A percentile compares a stretch with the other conserved stretches of the same genome.
Conservation (phyloP, 2,329 filamentous ascomycete species). For the Alternaria brassicicola region DNA sequence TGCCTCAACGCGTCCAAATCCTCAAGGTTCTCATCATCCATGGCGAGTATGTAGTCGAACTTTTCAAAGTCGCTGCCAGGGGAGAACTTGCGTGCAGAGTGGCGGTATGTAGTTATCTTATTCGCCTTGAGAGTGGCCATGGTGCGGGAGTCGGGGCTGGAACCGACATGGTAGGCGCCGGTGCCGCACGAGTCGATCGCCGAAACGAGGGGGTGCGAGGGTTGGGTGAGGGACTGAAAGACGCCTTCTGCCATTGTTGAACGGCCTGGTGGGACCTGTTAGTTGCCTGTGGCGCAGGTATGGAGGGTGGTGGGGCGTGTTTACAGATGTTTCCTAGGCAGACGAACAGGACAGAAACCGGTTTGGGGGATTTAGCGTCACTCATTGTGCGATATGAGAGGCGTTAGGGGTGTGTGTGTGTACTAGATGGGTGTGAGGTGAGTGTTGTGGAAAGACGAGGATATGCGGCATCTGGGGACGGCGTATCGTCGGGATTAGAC, state of each 20-base stretch:
- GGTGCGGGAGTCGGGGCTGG: constrained; percentile 80
- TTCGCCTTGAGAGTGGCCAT: constrained; percentile 76
- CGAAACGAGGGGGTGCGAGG: constrained; percentile 60
- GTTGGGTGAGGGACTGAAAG: constrained; percentile 72
- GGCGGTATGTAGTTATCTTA: constrained; percentile 77
- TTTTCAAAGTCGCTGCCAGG: constrained; percentile 73
- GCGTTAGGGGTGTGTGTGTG: background rate
- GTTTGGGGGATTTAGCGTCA: constrained; percentile 26
- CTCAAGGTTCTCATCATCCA: constrained; percentile 83
- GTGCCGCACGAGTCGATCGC: constrained; percentile 90
- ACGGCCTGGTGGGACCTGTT: constrained; percentile 53
- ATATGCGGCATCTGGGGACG: background rate
- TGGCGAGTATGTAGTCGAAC: constrained; percentile 94
- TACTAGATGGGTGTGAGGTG: background rate
- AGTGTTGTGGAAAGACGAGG: background rate
- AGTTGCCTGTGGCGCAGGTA: background rate
- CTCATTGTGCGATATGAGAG: constrained; percentile 4
- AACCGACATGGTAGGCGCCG: constrained; percentile 81
- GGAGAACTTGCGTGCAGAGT: constrained; percentile 75
- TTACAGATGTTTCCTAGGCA: constrained; percentile 95
- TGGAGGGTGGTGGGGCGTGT: background rate
- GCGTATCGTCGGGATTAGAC: background rate
- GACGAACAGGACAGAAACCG: constrained; percentile 83
- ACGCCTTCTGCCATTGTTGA: constrained; percentile 97
- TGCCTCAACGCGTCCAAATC: constrained; percentile 68